Conservation (phyloP, 768 basidiomycete species). For the Piloderma croceum region DNA sequence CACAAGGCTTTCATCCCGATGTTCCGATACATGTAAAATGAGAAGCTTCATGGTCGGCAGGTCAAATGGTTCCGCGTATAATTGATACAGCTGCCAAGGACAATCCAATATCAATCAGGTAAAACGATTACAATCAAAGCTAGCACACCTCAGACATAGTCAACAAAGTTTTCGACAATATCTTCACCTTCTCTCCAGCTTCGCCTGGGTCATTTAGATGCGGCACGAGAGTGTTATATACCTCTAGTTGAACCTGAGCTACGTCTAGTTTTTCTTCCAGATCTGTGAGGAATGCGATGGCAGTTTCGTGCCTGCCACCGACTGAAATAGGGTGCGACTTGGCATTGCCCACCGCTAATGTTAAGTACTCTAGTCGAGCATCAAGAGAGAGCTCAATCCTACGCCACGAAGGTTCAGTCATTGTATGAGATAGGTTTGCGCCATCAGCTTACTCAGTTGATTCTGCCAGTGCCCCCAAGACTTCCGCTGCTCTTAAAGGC, state of each 20-base stretch:
- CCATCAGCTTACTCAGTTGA: constrained; percentile 77
- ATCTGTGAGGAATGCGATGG: constrained; percentile 92
- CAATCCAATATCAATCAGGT: not conserved
- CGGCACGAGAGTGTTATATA: constrained; percentile 62
- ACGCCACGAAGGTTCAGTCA: not conserved
- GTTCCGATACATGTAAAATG: constrained; percentile 90
- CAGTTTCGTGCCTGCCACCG: constrained; percentile 74
- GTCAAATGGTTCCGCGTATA: constrained; percentile 83
- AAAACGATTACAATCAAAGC: not conserved
- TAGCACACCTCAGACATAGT: constrained; percentile 73
- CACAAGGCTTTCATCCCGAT: constrained; percentile 77
- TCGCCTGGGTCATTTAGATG: constrained; percentile 57
- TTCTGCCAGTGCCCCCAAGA: constrained; percentile 78
- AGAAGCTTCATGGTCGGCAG: constrained; percentile 79
- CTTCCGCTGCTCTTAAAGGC: constrained; percentile 81
- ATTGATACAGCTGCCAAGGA: constrained; percentile 67
- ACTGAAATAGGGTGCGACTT: constrained; percentile 87
- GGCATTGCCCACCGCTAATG: constrained; percentile 91
- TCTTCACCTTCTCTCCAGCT: constrained; percentile 56
- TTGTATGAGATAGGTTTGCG: too few species aligned
- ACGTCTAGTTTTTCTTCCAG: constrained; percentile 97
- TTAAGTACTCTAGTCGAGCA: constrained; percentile 83
- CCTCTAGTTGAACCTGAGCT: constrained; percentile 92
- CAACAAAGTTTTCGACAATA: constrained; percentile 56
- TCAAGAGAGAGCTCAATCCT: constrained; percentile 66